phyloP scores from a whole-genome alignment of 192 early-diverging fungal genomes.

The Dissophora ornata region DNA sequence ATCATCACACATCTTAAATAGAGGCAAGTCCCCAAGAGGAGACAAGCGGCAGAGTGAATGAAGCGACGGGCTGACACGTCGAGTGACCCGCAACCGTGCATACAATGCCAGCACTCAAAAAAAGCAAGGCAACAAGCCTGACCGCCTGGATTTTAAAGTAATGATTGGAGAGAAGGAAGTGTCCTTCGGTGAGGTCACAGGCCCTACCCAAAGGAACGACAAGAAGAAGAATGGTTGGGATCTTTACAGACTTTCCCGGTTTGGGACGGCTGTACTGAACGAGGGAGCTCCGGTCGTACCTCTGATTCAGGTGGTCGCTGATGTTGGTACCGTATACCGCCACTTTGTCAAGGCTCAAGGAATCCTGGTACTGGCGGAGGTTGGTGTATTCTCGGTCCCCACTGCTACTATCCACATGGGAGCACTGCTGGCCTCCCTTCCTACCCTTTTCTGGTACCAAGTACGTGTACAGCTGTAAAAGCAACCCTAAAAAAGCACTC shows the following conservation, averaged over 20 bases:
- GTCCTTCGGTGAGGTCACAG: slow-evolving; percentile 30
- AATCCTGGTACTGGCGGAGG: slow-evolving; percentile 25
- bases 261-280: slow-evolving; percentile 25
- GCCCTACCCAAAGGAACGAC: slow-evolving; percentile 17
- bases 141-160: slow-evolving; percentile 24
- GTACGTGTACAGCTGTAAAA: slow-evolving; percentile 6
- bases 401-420: slow-evolving; percentile 5
- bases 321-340: slow-evolving; percentile 13
- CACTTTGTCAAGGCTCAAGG: slow-evolving; percentile 17
- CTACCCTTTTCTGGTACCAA: slow-evolving; percentile 3
- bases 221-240: slow-evolving; percentile 28
- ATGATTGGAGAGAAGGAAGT: slow-evolving; percentile 17
- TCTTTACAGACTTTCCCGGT: slow-evolving; percentile 15
- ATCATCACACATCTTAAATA: too few relatives aligned
- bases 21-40: too few relatives aligned
- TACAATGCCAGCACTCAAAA: too few relatives aligned
- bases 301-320: slow-evolving; percentile 13
- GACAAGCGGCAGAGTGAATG: too few relatives aligned
- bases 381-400: slow-evolving; percentile 19
- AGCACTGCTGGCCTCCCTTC: slow-evolving; percentile 12
- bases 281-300: slow-evolving; percentile 13
- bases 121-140: slow-evolving; percentile 9
- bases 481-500: too few relatives aligned
- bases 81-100: too few relatives aligned
- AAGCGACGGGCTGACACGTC: too few relatives aligned